A percentile compares a stretch with the other conserved stretches of the same genome.
Evolutionary conservation across 305 asterid species (phyloP).

Genomic region (Petunia hybrid): DNA sequence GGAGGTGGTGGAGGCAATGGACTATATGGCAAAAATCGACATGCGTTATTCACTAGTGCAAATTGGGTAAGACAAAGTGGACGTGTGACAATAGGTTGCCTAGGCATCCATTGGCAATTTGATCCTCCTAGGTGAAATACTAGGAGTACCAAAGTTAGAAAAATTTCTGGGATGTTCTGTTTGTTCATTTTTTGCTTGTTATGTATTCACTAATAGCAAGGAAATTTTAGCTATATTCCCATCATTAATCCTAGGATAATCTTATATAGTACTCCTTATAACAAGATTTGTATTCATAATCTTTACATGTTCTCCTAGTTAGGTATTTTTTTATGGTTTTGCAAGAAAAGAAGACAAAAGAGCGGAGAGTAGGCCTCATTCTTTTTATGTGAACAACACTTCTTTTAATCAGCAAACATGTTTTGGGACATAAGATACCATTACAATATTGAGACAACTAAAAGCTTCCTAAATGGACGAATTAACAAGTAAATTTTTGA

Average conservation of each 20-base stretch:
- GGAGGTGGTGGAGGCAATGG: slow-evolving; percentile 48
- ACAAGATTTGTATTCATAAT: slow-evolving; percentile 22
- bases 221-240: too few species aligned
- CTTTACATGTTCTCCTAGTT: slow-evolving; percentile 26
- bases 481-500: too few species aligned
- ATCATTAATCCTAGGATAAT: not conserved
- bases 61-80: slow-evolving; percentile 59
- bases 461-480: not conserved
- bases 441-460: not conserved
- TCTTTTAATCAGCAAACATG: slow-evolving; percentile 3
- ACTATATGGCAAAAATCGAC: slow-evolving; percentile 50
- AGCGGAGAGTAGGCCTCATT: slow-evolving; percentile 3
- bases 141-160: slow-evolving; percentile 41
- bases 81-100: slow-evolving; percentile 37
- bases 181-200: slow-evolving; percentile 43
- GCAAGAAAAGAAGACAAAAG: slow-evolving; percentile 4
- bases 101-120: slow-evolving; percentile 41
- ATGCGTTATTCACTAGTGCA: slow-evolving; percentile 59
- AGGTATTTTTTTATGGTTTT: not conserved
- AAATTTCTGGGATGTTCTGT: slow-evolving; percentile 37
- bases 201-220: not conserved
- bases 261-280: slow-evolving; percentile 13
- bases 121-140: slow-evolving; percentile 41
- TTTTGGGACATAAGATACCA: too few species aligned
- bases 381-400: slow-evolving; percentile 14